A percentile compares a stretch with the other conserved stretches of the same genome.
phyloP scores from a whole-genome alignment of 805 yeast species.

The Zygotorulaspora danielsina region DNA sequence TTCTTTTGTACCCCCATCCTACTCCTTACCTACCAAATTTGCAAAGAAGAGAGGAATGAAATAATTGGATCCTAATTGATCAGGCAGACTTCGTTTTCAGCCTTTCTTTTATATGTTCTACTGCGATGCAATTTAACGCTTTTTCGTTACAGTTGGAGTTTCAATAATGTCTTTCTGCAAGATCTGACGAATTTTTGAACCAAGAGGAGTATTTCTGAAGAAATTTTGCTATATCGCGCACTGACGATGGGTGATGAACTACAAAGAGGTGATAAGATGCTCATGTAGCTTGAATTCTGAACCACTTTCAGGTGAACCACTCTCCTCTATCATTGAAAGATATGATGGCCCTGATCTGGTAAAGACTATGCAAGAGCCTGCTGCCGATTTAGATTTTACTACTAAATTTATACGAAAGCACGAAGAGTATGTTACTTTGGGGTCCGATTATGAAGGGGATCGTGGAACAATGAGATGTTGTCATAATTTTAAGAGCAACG shows the following conservation, averaged over 20 bases:
- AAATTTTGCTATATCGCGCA: too few species aligned
- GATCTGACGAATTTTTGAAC: too few species aligned
- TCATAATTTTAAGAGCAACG: slow-evolving; percentile 19
- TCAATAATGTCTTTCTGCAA: too few species aligned
- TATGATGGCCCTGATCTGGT: slow-evolving; percentile 18
- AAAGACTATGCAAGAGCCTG: slow-evolving; percentile 9
- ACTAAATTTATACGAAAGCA: slow-evolving; percentile 22
- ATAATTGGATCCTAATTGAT: too few species aligned
- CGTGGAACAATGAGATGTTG: slow-evolving; percentile 20
- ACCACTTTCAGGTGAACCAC: slow-evolving; percentile 20
- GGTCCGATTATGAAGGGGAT: background rate
- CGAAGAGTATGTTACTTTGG: slow-evolving; percentile 12
- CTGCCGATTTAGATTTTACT: slow-evolving; percentile 22
- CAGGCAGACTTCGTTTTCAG: too few species aligned
- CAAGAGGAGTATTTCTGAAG: too few species aligned
- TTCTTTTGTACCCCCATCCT: slow-evolving; percentile 23
- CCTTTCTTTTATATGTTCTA: too few species aligned
- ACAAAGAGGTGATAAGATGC: background rate
- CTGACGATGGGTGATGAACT: too few species aligned
- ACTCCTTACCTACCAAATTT: background rate
- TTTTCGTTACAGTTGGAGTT: too few species aligned
- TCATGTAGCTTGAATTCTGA: slow-evolving; percentile 19
- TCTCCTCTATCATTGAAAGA: slow-evolving; percentile 19
- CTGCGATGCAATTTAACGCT: too few species aligned
- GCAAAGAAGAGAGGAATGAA: too few species aligned